Base-by-base conservation (phyloP, 495 filamentous ascomycete genomes). In the Lasiosphaeria miniovina region DNA sequence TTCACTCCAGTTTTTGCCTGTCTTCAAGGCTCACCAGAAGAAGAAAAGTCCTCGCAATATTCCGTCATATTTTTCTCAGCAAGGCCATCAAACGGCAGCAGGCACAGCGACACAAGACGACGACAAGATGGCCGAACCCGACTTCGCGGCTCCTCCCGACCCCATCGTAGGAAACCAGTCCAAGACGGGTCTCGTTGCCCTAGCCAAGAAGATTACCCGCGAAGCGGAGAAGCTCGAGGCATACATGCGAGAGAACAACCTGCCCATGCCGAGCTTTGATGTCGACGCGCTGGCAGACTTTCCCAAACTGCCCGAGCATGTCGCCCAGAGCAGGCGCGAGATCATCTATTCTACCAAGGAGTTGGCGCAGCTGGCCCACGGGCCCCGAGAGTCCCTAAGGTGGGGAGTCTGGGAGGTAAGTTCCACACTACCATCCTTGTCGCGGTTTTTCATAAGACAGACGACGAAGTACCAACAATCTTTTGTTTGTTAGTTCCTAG, bases 351-450 rank as follows among this genome's bases (percentile, higher is more conserved):
- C 74, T 3, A 73, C 75, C 4, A 68, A 68, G 60, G 74, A 77
- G 58, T 69, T 78, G 32, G 62, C 60, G 1, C 52, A 68, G 48
- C 71, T 78, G n/a, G 75, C 75, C 49, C 68, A 73, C 17, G 76
- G 76, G 0, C 76, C 76, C 8, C 61, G 68, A n/a, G 75, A 77
- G 61, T 66, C 67, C 0, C 52, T 78, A 1, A 67, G 75, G 61
- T 77, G 73, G 72, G 70, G 68, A 54, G 60, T 75, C 52, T 77
- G 75, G 76, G 71, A 74, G 59, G 72, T 75, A 54, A 58, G 69
- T 61, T 11, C 7, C 5, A 14, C 43, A 14, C 12, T 0, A 14
- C 43, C 43, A 4, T 46, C 2, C 38, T 24, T 3, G 41, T 5
- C 15, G 3, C 10, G 1, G 5, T 4, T 17, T 14, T 6, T 32